Conservation (phyloP, 129 eudicot species). For the Cynara cardunculus region DNA sequence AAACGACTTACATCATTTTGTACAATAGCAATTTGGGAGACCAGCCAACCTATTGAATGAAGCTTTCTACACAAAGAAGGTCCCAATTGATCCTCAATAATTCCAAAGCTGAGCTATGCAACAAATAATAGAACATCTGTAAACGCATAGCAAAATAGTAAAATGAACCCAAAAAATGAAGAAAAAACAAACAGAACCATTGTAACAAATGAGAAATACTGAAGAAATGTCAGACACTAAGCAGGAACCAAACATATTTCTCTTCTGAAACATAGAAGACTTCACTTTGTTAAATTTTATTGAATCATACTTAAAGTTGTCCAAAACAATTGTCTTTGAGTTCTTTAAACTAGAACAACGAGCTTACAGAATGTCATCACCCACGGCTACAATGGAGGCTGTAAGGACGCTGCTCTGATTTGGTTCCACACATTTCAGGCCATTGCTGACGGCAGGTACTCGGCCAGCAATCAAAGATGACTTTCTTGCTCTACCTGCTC, state of each 20-base stretch:
- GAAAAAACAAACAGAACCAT: neutral
- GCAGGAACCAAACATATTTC: neutral
- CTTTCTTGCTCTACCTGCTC: conserved; percentile 87
- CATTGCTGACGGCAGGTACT: conserved; percentile 47
- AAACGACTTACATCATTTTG: conserved; percentile 59
- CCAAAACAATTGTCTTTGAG: neutral
- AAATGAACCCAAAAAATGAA: neutral
- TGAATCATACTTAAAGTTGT: neutral
- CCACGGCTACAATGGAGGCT: conserved; percentile 85
- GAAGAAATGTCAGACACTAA: neutral
- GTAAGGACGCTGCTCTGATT: conserved; percentile 36
- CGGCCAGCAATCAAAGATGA: conserved; percentile 16
- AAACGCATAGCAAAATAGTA: conserved; percentile 9
- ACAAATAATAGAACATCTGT: conserved; percentile 36
- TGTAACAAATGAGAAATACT: neutral
- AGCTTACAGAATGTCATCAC: conserved; percentile 96
- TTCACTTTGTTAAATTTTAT: neutral
- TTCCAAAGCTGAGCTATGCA: conserved; percentile 86
- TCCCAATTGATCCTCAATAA: conserved; percentile 63
- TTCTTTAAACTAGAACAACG: conserved; percentile 16
- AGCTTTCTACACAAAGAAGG: conserved; percentile 66
- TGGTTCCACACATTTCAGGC: conserved; percentile 37
- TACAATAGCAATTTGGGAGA: conserved; percentile 53
- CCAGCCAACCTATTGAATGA: conserved; percentile 68
- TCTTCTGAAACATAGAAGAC: neutral